These are phyloP conservation scores for Picea abies DNA, from an alignment of 83 land plant species.

Conservation along the genomic window DNA sequence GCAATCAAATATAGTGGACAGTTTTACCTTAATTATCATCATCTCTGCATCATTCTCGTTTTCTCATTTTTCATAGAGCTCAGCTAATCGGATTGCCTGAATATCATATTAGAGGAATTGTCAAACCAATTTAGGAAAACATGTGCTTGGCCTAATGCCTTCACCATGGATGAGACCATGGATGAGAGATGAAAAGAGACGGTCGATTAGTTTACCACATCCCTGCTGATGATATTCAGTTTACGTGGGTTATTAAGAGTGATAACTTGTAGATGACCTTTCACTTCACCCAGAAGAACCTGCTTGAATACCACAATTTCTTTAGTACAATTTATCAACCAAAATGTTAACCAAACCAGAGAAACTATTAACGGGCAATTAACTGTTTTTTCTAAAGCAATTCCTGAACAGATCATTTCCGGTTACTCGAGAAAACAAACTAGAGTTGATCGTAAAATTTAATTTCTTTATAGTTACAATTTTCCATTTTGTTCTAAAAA, in stretches of 20 bases:
- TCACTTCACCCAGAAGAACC: constrained; percentile 59
- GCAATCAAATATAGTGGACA: not conserved
- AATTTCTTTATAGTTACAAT: no score
- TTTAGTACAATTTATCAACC: not conserved
- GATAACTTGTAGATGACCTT: constrained; percentile 42
- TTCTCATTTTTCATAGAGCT: constrained; percentile 75
- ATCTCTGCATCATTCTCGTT: constrained; percentile 61
- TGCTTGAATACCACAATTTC: constrained; percentile 14
- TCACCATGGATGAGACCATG: no score
- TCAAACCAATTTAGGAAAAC: not conserved
- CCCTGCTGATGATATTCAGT: constrained; percentile 59
- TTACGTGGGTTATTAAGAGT: constrained; percentile 65
- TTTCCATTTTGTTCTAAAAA: no score
- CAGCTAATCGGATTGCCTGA: constrained; percentile 59
- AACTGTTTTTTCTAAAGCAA: not conserved
- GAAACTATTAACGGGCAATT: not conserved
- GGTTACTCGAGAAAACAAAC: no score
- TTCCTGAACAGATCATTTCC: not conserved
- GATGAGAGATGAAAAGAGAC: not conserved
- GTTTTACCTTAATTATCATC: constrained; percentile 69
- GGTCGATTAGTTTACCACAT: constrained; percentile 37
- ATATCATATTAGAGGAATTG: not conserved
- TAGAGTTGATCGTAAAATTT: no score
- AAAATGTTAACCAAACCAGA: not conserved
- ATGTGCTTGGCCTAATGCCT: not conserved